Conservation (phyloP, 441 rosid species). For the Bocquillonia castaneifolia region DNA sequence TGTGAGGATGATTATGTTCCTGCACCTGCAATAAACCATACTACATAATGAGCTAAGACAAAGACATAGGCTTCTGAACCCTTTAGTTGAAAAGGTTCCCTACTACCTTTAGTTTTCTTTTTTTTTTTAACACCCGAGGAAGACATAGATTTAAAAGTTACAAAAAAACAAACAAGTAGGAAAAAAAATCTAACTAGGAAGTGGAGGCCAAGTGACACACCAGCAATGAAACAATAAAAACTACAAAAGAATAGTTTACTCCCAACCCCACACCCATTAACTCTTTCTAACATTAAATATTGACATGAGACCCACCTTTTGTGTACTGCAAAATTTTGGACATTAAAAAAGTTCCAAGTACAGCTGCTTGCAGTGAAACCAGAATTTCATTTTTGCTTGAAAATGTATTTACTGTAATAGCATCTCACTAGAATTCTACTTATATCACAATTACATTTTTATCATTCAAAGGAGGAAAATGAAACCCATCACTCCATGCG, state of each 20-base stretch:
- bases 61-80: neutral
- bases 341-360: neutral
- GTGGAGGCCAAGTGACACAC: neutral
- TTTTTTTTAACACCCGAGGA: neutral
- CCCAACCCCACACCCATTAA: neutral
- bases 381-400: neutral
- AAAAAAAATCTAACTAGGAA: neutral
- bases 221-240: neutral
- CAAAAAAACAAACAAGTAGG: neutral
- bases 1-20: constrained; percentile 94
- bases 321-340: neutral
- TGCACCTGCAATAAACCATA: constrained; percentile 60
- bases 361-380: neutral
- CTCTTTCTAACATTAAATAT: neutral
- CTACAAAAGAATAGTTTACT: neutral
- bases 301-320: neutral
- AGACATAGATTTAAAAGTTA: neutral
- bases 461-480: no score
- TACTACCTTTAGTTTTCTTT: neutral
- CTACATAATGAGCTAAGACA: constrained; percentile 1
- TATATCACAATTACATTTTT: no score
- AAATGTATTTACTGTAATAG: neutral
- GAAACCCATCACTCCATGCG: no score
- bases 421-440: neutral
- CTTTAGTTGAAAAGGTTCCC: neutral